Percentiles rank a stretch among this genome's conserved stretches.
Evolutionary conservation across 768 basidiomycete genomes (phyloP).

Genomic region (Mycena amicta): DNA sequence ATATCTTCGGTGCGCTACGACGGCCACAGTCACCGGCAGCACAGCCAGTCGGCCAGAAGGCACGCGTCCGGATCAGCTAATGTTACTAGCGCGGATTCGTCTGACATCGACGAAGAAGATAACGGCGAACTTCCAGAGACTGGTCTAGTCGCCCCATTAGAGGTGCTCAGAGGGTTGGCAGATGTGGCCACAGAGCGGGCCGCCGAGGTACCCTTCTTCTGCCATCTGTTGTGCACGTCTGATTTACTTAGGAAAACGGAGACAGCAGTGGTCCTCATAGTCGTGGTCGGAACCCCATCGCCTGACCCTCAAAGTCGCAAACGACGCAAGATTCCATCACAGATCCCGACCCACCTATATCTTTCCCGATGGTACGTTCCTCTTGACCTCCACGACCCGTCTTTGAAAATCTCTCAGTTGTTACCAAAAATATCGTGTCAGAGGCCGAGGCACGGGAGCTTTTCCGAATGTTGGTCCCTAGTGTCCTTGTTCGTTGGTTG

Average conservation of each 20-base stretch:
- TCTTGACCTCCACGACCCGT: conserved; percentile 5
- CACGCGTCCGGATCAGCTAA: conserved; percentile 63
- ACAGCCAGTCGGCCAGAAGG: conserved; percentile 53
- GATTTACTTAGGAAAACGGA: conserved; percentile 64
- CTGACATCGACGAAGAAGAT: conserved; percentile 84
- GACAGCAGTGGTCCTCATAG: conserved; percentile 77
- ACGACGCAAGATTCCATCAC: conserved; percentile 72
- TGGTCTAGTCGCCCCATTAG: conserved; percentile 86
- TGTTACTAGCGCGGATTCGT: conserved; percentile 78
- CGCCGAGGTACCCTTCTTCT: conserved; percentile 56
- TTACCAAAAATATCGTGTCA: conserved; percentile 79
- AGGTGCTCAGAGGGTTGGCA: conserved; percentile 78
- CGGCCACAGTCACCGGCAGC: conserved; percentile 36
- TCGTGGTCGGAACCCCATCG: conserved; percentile 71
- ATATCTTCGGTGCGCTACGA: conserved; percentile 67
- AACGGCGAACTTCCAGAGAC: conserved; percentile 77
- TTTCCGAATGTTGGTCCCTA: conserved; percentile 71
- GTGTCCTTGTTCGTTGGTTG: conserved; percentile 7
- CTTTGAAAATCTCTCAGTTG: conserved; percentile 49
- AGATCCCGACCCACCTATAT: conserved; percentile 56
- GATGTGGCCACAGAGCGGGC: conserved; percentile 82
- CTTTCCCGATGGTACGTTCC: conserved; percentile 73
- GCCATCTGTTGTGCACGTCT: conserved; percentile 12
- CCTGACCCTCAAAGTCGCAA: conserved; percentile 73
- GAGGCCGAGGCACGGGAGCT: conserved; percentile 85